Base-by-base conservation (phyloP, 176 grass and related monocot genomes). In the Oryza nivara region DNA sequence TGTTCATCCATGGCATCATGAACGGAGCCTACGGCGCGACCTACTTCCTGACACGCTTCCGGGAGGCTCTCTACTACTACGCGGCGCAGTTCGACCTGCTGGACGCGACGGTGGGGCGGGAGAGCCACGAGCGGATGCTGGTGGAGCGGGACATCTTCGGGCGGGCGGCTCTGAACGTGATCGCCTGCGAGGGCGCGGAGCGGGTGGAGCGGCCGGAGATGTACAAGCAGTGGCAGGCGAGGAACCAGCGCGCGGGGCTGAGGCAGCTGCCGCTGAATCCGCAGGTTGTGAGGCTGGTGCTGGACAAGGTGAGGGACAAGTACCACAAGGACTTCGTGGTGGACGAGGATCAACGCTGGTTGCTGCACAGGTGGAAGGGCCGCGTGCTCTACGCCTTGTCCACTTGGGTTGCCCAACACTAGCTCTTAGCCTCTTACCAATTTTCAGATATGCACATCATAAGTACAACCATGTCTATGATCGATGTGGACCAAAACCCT, bases 311-410 rank as follows among this genome's bases (percentile, higher is more conserved):
- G 40, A 82, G 23, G 40, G 40, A 41, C 40, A 20, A 67, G 4
- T 88, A 74, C 30, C 90, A 88, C 68, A 92, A 36, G 11, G 82
- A 91, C 58, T 88, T 91, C 3, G 26, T 85, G 28, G 0, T 91
- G 17, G 89, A 88, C 8, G 72, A 77, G 26, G 89, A 84, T 73
- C 73, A 65, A 1, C 75, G 25, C 1, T 91, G 89, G 89, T 11
- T 91, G 8, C 72, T 91, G 17, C 81, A 80, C 14, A 77, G 84
- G 28, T 92, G 91, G 91, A 92, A 92, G 69, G 90, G 90, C 2
- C 66, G 86, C 1, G 34, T 86, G 2, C 60, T 92, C 30, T 85
- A 83, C 4, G 86, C 83, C 25, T n/a, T 83, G 9, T 88, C 90
- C 0, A 23, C 86, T 20, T 92, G 91, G 87, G 58, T 73, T 56